Conservation (phyloP, 352 stramenopile species). For the Pythium oligandrum region DNA sequence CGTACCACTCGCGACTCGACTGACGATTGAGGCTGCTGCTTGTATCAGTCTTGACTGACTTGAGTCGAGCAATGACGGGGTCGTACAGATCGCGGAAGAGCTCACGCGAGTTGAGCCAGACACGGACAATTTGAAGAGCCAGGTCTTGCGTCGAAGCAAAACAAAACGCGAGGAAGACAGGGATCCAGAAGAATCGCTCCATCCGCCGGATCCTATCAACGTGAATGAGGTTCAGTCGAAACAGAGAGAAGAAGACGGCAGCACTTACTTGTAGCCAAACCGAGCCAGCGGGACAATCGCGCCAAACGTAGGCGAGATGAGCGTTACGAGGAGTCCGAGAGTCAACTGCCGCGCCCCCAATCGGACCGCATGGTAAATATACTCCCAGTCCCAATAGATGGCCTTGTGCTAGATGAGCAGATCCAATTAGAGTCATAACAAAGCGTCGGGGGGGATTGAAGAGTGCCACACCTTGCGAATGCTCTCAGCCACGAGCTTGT, state of each 20-base stretch:
- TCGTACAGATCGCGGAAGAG: constrained; percentile 71
- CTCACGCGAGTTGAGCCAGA: constrained; percentile 60
- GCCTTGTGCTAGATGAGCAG: constrained; percentile 49
- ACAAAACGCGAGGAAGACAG: constrained; percentile 52
- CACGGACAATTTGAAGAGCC: constrained; percentile 42
- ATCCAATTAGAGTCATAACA: no score
- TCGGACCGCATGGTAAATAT: constrained; percentile 43
- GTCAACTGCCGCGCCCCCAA: constrained; percentile 39
- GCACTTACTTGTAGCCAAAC: constrained; percentile 55
- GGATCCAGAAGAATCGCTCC: constrained; percentile 55
- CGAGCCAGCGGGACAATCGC: constrained; percentile 43
- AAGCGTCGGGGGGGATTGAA: no score
- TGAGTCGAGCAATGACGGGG: constrained; percentile 59
- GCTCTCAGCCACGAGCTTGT: constrained; percentile 27
- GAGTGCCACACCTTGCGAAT: constrained; percentile 26
- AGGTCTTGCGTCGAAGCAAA: constrained; percentile 31
- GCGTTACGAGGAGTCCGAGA: constrained; percentile 47
- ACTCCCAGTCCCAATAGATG: constrained; percentile 75
- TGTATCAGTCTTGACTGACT: constrained; percentile 33
- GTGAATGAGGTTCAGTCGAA: constrained; percentile 6
- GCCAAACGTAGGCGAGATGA: constrained; percentile 44
- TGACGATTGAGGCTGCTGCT: constrained; percentile 20
- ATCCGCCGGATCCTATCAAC: constrained; percentile 55
- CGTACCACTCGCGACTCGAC: constrained; percentile 50
- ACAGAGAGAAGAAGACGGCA: background rate